Conservation (phyloP, 108 stramenopile species). For the Asterionellopsis glacialis region DNA sequence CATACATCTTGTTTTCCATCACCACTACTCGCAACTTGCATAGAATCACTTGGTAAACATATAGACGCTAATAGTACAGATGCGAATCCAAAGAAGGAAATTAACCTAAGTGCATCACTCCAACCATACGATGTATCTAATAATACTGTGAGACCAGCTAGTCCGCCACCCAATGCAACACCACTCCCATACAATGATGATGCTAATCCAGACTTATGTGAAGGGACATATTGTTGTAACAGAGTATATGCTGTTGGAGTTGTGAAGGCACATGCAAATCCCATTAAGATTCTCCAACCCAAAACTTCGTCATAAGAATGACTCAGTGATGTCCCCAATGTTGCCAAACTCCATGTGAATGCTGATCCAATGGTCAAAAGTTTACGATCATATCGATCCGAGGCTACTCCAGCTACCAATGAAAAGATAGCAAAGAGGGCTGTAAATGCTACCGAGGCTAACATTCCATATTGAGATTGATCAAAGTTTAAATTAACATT, state of each 20-base stretch:
- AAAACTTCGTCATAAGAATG: conserved; percentile 60
- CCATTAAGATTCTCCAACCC: conserved; percentile 69
- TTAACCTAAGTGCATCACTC: conserved; percentile 37
- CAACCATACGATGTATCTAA: conserved; percentile 63
- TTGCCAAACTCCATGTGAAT: conserved; percentile 66
- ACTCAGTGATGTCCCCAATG: conserved; percentile 53
- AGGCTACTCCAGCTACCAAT: conserved; percentile 66
- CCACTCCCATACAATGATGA: conserved; percentile 81
- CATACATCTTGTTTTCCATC: too few relatives aligned
- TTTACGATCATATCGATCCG: conserved; percentile 79
- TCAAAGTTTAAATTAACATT: conserved; percentile 79
- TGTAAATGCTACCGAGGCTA: conserved; percentile 88
- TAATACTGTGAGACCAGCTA: conserved; percentile 69
- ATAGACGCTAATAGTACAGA: conserved; percentile 23
- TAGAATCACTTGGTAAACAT: conserved; percentile 45
- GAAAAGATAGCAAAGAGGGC: conserved; percentile 75
- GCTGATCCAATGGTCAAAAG: conserved; percentile 54
- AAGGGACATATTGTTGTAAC: conserved; percentile 66
- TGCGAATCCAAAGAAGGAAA: conserved; percentile 12
- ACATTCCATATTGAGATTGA: conserved; percentile 79
- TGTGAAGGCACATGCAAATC: conserved; percentile 73
- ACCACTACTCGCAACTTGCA: too few relatives aligned
- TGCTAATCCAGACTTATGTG: conserved; percentile 54
- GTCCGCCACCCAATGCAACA: conserved; percentile 88
- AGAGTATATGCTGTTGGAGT: conserved; percentile 89